Evolutionary conservation across 163 green algal species (phyloP).

Genomic region (Chlamydomonas reinhardtii): DNA sequence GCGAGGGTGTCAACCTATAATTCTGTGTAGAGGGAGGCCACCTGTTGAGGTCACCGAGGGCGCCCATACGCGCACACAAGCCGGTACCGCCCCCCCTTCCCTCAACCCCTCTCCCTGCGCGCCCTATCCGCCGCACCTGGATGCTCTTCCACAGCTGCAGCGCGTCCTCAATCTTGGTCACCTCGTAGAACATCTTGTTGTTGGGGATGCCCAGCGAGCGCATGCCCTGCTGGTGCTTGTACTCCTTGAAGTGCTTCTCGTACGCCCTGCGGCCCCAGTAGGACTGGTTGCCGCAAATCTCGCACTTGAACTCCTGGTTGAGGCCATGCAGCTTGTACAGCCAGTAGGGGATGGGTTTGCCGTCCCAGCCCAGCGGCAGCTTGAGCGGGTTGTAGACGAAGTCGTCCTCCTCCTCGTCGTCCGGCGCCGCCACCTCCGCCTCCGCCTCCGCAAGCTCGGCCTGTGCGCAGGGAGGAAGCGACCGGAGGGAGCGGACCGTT

Average conservation of each 20-base stretch:
- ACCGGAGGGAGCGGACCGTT: no score
- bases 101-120: no score
- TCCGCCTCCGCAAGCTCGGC: slow-evolving; percentile 91
- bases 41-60: no score
- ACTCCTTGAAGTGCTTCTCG: slow-evolving; percentile 93
- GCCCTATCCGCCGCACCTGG: slow-evolving; percentile 53
- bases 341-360: slow-evolving; percentile 99
- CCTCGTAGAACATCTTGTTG: slow-evolving; percentile 96
- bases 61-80: not conserved
- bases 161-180: slow-evolving; percentile 93
- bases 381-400: slow-evolving; percentile 99
- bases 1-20: no score
- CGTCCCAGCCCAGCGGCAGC: slow-evolving; percentile 97
- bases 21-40: no score
- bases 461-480: slow-evolving; percentile 39
- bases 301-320: slow-evolving; percentile 97
- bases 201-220: slow-evolving; percentile 95
- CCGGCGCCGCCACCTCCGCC: slow-evolving; percentile 78
- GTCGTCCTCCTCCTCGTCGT: slow-evolving; percentile 90
- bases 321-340: slow-evolving; percentile 99
- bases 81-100: no score
- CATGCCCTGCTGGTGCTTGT: slow-evolving; percentile 94
- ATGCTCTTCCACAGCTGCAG: slow-evolving; percentile 86
- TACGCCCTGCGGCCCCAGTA: slow-evolving; percentile 97
- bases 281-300: slow-evolving; percentile 96